These are phyloP conservation scores for Lathyrus sativus DNA, from an alignment of 306 rosid species.

Conservation along the genomic window DNA sequence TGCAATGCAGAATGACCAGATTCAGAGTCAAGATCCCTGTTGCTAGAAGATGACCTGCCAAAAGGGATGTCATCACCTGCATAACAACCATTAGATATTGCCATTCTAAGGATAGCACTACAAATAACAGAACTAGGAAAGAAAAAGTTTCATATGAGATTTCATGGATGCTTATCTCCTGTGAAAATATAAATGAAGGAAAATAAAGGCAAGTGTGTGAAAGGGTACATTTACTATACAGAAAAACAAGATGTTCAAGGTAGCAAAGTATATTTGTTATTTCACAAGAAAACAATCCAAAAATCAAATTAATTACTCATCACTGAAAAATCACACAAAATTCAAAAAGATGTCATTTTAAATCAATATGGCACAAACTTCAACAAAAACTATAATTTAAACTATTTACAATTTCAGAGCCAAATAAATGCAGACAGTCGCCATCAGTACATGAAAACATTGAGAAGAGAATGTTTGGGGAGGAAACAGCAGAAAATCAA, in stretches of 20 bases:
- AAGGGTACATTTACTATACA: background rate
- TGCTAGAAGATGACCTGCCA: slow-evolving; percentile 70
- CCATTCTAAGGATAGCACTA: slow-evolving; percentile 31
- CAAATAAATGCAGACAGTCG: slow-evolving; percentile 27
- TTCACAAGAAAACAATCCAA: slow-evolving; percentile 22
- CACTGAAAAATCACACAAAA: background rate
- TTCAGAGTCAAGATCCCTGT: slow-evolving; percentile 70
- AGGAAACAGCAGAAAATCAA: slow-evolving; percentile 18
- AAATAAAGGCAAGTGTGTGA: slow-evolving; percentile 12
- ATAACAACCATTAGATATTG: slow-evolving; percentile 40
- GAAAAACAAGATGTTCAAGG: background rate
- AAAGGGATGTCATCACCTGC: slow-evolving; percentile 76
- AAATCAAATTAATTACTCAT: background rate
- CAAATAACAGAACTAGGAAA: slow-evolving; percentile 25
- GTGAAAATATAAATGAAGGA: slow-evolving; percentile 18
- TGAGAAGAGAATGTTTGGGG: background rate
- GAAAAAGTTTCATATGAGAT: slow-evolving; percentile 10
- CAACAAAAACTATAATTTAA: slow-evolving; percentile 25
- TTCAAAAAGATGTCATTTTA: background rate
- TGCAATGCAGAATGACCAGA: slow-evolving; percentile 58
- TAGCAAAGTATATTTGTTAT: background rate
- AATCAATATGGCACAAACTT: slow-evolving; percentile 12
- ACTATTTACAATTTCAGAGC: slow-evolving; percentile 22
- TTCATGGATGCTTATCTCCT: slow-evolving; percentile 26
- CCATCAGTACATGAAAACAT: slow-evolving; percentile 10